Evolutionary conservation across 257 asterid genomes (phyloP).

Genomic region (Plantago elongata): DNA sequence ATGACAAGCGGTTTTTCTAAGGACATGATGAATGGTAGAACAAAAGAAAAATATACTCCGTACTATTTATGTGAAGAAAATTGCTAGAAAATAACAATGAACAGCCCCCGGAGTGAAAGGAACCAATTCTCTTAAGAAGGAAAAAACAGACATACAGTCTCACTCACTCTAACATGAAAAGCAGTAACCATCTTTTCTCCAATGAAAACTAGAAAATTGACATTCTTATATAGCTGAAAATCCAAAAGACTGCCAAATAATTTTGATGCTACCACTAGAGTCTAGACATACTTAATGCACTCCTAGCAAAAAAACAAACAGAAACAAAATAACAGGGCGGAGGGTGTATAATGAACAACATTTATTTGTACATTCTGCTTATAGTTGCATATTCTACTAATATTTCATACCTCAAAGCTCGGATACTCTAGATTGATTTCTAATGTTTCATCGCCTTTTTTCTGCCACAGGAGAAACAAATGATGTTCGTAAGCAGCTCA

Average conservation of each 20-base stretch:
- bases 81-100: not conserved
- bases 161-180: no score
- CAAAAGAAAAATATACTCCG: slow-evolving; percentile 14
- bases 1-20: slow-evolving; percentile 4
- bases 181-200: no score
- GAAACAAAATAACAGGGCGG: no score
- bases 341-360: not conserved
- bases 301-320: no score
- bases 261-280: no score
- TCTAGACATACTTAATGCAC: no score
- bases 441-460: slow-evolving; percentile 52
- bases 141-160: no score
- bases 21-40: slow-evolving; percentile 8
- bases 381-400: not conserved
- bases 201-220: no score
- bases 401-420: slow-evolving; percentile 67
- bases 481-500: slow-evolving; percentile 14
- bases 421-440: slow-evolving; percentile 67
- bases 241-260: no score
- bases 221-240: no score
- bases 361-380: slow-evolving; percentile 6
- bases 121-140: no score
- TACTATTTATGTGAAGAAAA: not conserved
- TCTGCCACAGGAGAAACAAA: slow-evolving; percentile 41
- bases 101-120: no score